Percentiles rank a stretch among this genome's conserved stretches.
Conservation (phyloP, 306 rosid species). For the Vigna angularis region DNA sequence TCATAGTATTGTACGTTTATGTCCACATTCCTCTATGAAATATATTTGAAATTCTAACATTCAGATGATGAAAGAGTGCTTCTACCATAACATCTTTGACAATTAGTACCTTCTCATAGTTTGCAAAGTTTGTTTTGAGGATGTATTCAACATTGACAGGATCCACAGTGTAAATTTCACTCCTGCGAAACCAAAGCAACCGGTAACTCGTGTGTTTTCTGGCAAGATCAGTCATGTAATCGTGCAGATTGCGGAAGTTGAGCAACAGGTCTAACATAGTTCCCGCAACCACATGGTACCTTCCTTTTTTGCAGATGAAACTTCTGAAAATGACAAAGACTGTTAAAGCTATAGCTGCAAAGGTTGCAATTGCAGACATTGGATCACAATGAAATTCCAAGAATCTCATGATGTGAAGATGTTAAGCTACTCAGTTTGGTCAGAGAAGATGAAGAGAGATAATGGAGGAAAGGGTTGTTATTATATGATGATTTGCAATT, state of each 20-base stretch:
- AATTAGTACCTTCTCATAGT: slow-evolving; percentile 63
- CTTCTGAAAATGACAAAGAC: neutral
- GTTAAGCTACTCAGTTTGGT: neutral
- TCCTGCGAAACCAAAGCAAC: slow-evolving; percentile 52
- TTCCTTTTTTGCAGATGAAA: neutral
- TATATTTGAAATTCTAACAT: neutral
- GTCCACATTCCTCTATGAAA: too few species aligned
- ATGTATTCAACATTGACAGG: slow-evolving; percentile 70
- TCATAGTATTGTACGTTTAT: too few species aligned
- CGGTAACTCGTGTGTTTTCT: slow-evolving; percentile 58
- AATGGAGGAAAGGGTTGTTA: neutral
- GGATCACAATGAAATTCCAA: neutral
- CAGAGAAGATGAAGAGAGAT: neutral
- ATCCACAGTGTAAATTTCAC: slow-evolving; percentile 64
- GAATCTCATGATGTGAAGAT: neutral
- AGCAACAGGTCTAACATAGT: neutral
- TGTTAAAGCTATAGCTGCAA: neutral
- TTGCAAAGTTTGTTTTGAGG: slow-evolving; percentile 58
- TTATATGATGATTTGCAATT: neutral
- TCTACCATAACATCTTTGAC: neutral
- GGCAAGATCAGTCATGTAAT: slow-evolving; percentile 64
- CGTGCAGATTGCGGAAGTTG: neutral
- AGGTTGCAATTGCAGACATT: neutral
- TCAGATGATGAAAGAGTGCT: neutral
- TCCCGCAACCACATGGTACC: neutral